Evolutionary conservation across 371 early-diverging fungal species (phyloP), one percentile per base, ranked within the genome.

Genomic region (Mortierella sp.): DNA sequence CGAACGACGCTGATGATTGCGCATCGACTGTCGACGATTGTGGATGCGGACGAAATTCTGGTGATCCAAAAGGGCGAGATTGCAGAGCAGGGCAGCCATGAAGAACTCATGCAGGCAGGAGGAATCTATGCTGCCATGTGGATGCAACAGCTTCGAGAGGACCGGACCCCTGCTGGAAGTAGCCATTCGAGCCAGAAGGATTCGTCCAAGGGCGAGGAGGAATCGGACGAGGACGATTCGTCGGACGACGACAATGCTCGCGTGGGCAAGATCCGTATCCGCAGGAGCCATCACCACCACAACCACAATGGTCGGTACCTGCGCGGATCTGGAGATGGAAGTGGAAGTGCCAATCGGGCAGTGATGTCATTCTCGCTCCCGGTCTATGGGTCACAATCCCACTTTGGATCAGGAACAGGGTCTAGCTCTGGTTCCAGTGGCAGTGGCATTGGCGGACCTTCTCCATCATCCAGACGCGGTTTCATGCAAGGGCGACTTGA

Each of bases 1-100:
- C 90, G 98, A 72, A 98, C 99, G 9, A 98, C 99, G 5, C 89
- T 99, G 21, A 93, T 97, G 34, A 96, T 99, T 88, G 98, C 99
- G 3, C 99, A 98, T 88, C 94, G 99, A 37, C 88, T 99, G 53
- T 93, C 94, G 14, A 96, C 96, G 0, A 94, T 96, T 73, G 91
- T 95, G n/a, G 90, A 95, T 72, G 95, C 95, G 14, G 96, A 96
- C 80, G 81, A 92, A 79, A 96, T 96, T 57, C 80, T 96, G 46
- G 96, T 96, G 4, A 88, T 96, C 67, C 91, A 94, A 78, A 91
- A 95, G 77, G 98, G 98, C 2, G 88, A 90, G 78, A 94, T 98
- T 53, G 95, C 95, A 26, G 98, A 98, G 83, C 91, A 90, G 6
- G 99, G 99, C 37, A 96, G 92, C 31, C 98, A 98, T 86, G 90